Percentiles rank a stretch among this genome's conserved stretches.
These are phyloP conservation scores for Collybia sordida DNA, from an alignment of 768 basidiomycete genomes.

Conservation along the genomic window DNA sequence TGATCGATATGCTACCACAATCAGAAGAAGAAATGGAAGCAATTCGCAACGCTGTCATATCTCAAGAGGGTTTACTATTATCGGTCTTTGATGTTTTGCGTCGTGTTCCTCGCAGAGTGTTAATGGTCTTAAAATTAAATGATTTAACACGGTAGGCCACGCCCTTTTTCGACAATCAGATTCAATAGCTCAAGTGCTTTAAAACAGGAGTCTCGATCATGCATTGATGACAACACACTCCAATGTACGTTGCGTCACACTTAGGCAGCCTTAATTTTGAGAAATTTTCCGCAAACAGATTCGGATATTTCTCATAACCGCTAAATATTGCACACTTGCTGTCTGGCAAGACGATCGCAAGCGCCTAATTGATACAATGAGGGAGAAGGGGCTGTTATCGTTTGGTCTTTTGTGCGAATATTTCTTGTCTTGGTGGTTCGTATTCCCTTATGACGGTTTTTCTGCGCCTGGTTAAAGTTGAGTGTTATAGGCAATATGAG, in stretches of 20 bases:
- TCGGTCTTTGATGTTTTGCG: slow-evolving; percentile 89
- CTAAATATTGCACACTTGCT: slow-evolving; percentile 81
- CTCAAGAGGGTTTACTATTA: slow-evolving; percentile 77
- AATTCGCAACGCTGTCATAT: slow-evolving; percentile 79
- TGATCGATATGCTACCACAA: slow-evolving; percentile 75
- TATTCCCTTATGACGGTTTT: slow-evolving; percentile 4
- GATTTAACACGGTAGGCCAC: slow-evolving; percentile 70
- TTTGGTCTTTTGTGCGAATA: slow-evolving; percentile 47
- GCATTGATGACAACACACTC: slow-evolving; percentile 88
- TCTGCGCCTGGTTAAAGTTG: slow-evolving; percentile 5
- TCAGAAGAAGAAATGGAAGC: slow-evolving; percentile 77
- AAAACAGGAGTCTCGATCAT: slow-evolving; percentile 70
- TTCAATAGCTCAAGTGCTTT: not conserved
- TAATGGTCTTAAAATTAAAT: slow-evolving; percentile 86
- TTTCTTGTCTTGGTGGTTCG: slow-evolving; percentile 71
- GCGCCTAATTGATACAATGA: slow-evolving; percentile 44
- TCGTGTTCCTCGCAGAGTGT: slow-evolving; percentile 77
- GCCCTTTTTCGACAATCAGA: not conserved
- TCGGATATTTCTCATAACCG: slow-evolving; percentile 89
- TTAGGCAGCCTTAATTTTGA: not conserved
- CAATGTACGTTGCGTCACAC: slow-evolving; percentile 40
- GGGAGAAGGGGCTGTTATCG: slow-evolving; percentile 50
- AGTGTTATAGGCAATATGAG: slow-evolving; percentile 54
- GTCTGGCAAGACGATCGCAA: slow-evolving; percentile 73
- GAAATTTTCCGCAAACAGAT: slow-evolving; percentile 38